A percentile compares a stretch with the other conserved stretches of the same genome.
Conservation (phyloP, 768 basidiomycete genomes). For the Psilocybe cubensis region DNA sequence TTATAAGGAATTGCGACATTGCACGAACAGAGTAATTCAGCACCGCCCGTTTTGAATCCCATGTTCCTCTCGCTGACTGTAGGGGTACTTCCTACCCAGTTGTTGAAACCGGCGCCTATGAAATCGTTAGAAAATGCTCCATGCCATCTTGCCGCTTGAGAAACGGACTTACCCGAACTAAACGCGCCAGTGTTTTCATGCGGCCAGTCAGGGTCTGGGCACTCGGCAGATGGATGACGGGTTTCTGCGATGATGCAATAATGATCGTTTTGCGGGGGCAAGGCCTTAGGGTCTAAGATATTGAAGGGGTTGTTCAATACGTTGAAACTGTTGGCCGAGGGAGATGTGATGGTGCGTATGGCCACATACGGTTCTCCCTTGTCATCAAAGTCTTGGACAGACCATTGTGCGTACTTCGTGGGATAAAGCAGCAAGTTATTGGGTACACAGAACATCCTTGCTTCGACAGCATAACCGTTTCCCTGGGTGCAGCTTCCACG, state of each 20-base stretch:
- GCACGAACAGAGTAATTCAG: background rate
- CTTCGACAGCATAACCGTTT: background rate
- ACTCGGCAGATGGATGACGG: background rate
- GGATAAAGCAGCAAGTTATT: background rate
- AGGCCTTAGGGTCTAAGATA: background rate
- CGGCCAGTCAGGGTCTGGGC: background rate
- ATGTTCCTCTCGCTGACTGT: background rate
- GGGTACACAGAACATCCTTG: background rate
- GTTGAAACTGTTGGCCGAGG: background rate
- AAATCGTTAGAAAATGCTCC: background rate
- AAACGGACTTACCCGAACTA: background rate
- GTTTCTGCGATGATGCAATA: background rate
- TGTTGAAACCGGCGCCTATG: background rate
- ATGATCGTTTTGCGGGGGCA: background rate
- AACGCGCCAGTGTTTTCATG: background rate
- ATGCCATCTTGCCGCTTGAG: background rate
- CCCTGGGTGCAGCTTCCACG: background rate
- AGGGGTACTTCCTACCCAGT: background rate
- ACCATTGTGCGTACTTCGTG: background rate
- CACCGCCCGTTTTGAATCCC: background rate
- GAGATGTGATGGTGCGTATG: background rate
- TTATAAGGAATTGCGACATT: background rate
- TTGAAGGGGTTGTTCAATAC: background rate
- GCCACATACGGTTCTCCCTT: background rate
- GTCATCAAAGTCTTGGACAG: background rate